Percentiles rank a stretch among this genome's conserved stretches.
Evolutionary conservation across 768 basidiomycete genomes (phyloP).

Genomic region (Xerocomus potaroensis): DNA sequence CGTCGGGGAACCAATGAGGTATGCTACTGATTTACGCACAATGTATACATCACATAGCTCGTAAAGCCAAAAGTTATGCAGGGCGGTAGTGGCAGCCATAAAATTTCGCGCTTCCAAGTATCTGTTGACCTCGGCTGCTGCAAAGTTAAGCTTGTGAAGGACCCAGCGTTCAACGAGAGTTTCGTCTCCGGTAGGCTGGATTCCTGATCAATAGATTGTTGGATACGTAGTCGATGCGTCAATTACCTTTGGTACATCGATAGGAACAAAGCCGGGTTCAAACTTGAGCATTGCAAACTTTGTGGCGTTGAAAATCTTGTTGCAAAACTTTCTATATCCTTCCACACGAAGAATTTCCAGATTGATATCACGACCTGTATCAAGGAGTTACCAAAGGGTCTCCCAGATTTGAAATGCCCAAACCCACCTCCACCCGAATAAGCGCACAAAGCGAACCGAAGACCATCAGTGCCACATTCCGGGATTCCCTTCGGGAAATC

Average conservation of each 20-base stretch:
- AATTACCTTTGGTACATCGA: constrained; percentile 60
- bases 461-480: constrained; percentile 95
- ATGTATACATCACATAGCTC: constrained; percentile 99
- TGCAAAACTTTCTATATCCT: constrained; percentile 99
- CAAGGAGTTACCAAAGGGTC: not conserved
- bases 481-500: constrained; percentile 99
- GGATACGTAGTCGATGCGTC: not conserved
- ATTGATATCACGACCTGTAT: constrained; percentile 89
- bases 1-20: not conserved
- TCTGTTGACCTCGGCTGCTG: constrained; percentile 71
- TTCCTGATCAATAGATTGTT: constrained; percentile 6
- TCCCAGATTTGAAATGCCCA: not conserved
- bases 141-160: constrained; percentile 86
- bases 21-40: constrained; percentile 43
- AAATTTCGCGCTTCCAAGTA: constrained; percentile 81
- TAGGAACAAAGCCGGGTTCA: constrained; percentile 77
- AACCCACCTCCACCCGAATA: constrained; percentile 81
- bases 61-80: constrained; percentile 95
- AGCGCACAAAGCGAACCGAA: constrained; percentile 92
- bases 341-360: constrained; percentile 94
- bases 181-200: constrained; percentile 82
- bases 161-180: constrained; percentile 94
- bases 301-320: constrained; percentile 98
- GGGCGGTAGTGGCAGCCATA: constrained; percentile 81
- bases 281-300: constrained; percentile 99